Base-by-base conservation (phyloP, 2,329 filamentous ascomycete genomes). In the Cordyceps pruinosa region DNA sequence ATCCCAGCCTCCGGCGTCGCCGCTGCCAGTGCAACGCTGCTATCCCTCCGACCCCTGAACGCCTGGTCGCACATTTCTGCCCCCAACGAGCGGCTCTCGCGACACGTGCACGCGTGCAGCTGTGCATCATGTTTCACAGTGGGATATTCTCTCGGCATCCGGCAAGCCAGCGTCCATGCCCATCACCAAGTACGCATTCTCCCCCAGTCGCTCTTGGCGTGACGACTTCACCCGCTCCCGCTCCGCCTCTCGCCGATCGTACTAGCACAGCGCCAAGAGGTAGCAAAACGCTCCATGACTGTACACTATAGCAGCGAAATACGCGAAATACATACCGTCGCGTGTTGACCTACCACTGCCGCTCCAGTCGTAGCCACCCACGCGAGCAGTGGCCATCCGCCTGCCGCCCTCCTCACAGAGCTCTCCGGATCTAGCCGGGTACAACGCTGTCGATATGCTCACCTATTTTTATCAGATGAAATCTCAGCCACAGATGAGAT, bases 401-500 rank as follows among this genome's bases (percentile, higher is more conserved):
- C 23, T 5, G 8, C 32, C 15, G 15, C 26, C 26, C n/a, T 19
- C n/a, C 23, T 50, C 15, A n/a, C 17, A 9, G 17, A 12, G n/a
- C 26, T 3, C 13, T 17, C 13, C 51, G 39, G 51, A 54, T 54
- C 51, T 46, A 45, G 5, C 39, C 51, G 50, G 28, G 26, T 9
- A 3, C 21, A 28, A n/a, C 13, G n/a, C 3, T 26, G 26, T 23
- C 26, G 26, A 45, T 53, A 45, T 34, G 4, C 39, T 35, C 50
- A 12, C 28, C 26, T n/a, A 5, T 9, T 35, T 34, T 28, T 37
- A 62, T 77, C 51, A 45, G 51, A 54, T 46, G 41, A 44, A 25
- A 26, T 28, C 30, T 54, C 15, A 19, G 39, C 41, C 30, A 5
- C 28, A 37, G 30, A 45, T 35, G 28, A 23, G 51, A n/a, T 21